These are phyloP conservation scores for Pilobolus umbonatus DNA, from an alignment of 192 early-diverging fungal species.

Conservation along the genomic window DNA sequence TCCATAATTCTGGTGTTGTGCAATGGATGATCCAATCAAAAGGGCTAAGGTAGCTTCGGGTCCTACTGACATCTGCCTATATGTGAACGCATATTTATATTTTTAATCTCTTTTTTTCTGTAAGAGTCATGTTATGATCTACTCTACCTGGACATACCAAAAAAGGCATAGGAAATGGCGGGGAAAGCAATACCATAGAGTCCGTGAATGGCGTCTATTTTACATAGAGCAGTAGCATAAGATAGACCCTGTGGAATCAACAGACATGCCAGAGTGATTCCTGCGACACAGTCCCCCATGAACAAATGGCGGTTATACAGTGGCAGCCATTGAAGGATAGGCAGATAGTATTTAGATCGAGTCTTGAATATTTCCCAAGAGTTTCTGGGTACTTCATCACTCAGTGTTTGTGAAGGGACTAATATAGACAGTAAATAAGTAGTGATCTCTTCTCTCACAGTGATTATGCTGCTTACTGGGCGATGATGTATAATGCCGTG, in stretches of 20 bases:
- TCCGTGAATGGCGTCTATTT: conserved; percentile 80
- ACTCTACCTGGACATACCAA: conserved; percentile 88
- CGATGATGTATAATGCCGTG: conserved; percentile 21
- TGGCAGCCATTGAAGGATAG: conserved; percentile 90
- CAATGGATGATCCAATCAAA: conserved; percentile 21
- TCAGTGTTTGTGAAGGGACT: conserved; percentile 5
- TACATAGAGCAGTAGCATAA: conserved; percentile 83
- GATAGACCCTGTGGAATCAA: conserved; percentile 76
- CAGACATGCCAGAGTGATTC: conserved; percentile 71
- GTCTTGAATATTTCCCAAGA: conserved; percentile 41
- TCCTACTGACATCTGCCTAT: conserved; percentile 85
- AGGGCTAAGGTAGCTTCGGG: conserved; percentile 61
- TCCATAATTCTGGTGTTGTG: conserved; percentile 30
- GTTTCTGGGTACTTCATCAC: conserved; percentile 20
- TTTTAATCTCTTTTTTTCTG: neutral
- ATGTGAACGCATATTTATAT: neutral
- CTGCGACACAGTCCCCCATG: conserved; percentile 74
- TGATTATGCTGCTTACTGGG: conserved; percentile 14
- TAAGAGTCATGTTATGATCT: neutral
- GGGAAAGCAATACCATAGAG: conserved; percentile 85
- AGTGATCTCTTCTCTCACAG: neutral
- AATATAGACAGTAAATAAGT: no score
- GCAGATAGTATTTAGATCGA: conserved; percentile 87
- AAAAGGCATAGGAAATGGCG: conserved; percentile 78
- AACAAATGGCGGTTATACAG: conserved; percentile 65